A percentile compares a stretch with the other conserved stretches of the same genome.
These are phyloP conservation scores for Fraxinus americana DNA, from an alignment of 257 asterid genomes.

Conservation along the genomic window DNA sequence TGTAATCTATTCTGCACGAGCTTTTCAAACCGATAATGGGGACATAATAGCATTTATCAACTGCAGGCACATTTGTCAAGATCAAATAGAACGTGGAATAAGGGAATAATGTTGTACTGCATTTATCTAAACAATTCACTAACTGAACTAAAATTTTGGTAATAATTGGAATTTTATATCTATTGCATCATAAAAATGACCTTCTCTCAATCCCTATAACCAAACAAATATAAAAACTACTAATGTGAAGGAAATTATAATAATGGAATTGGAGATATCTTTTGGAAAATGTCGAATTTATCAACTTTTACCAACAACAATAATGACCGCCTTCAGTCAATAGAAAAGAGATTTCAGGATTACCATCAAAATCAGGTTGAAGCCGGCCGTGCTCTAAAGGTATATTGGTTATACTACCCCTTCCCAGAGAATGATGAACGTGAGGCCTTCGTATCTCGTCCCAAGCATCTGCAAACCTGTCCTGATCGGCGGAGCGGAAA, in stretches of 20 bases:
- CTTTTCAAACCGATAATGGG: not conserved
- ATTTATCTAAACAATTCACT: not conserved
- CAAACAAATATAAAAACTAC: not conserved
- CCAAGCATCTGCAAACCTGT: conserved; percentile 84
- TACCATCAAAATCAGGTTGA: conserved; percentile 78
- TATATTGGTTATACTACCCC: conserved; percentile 51
- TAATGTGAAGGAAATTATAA: not conserved
- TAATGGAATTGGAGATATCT: not conserved
- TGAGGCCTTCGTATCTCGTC: conserved; percentile 86
- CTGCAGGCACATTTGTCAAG: not conserved
- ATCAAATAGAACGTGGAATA: not conserved
- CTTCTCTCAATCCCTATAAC: not conserved
- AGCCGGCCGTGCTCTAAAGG: conserved; percentile 55
- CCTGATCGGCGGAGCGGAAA: conserved; percentile 74
- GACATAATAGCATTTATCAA: not conserved
- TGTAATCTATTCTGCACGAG: not conserved
- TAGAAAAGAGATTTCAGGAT: conserved; percentile 21
- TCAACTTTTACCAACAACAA: conserved; percentile 2
- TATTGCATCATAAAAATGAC: not conserved
- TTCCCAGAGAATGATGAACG: conserved; percentile 47
- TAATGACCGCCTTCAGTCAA: conserved; percentile 7
- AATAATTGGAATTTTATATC: not conserved
- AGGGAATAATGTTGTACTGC: too few species aligned
- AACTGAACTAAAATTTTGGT: not conserved
- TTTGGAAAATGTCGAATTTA: not conserved